Conservation (phyloP, 352 stramenopile genomes). For the Phytopythium delawarense region DNA sequence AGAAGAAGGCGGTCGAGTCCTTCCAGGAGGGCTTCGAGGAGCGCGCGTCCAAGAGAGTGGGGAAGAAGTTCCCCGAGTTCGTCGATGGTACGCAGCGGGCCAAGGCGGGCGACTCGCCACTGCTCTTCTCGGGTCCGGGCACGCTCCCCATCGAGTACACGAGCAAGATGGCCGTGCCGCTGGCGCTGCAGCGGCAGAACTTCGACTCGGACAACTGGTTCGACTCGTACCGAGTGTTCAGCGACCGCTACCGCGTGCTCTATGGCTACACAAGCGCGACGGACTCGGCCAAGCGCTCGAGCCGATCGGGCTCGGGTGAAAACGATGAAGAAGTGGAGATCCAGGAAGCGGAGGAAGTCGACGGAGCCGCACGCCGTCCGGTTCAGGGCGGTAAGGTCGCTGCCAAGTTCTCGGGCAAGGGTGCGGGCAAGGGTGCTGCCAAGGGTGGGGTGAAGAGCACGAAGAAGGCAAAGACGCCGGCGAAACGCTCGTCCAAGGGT, state of each 20-base stretch:
- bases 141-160: constrained; percentile 80
- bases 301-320: constrained; percentile 1
- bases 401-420: constrained; percentile 11
- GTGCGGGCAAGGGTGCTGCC: constrained; percentile 6
- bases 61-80: constrained; percentile 75
- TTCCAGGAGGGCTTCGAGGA: constrained; percentile 77
- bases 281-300: neutral
- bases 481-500: neutral
- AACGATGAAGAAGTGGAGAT: constrained; percentile 9
- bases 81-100: constrained; percentile 71
- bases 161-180: constrained; percentile 53
- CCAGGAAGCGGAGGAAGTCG: constrained; percentile 9
- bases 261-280: constrained; percentile 32
- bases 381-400: constrained; percentile 7
- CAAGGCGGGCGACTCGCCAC: constrained; percentile 51
- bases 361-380: constrained; percentile 7
- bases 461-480: constrained; percentile 1
- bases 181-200: constrained; percentile 43
- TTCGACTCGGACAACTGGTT: constrained; percentile 52
- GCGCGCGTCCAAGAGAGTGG: constrained; percentile 71
- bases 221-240: constrained; percentile 67
- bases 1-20: constrained; percentile 71
- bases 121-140: constrained; percentile 59
- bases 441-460: constrained; percentile 4
- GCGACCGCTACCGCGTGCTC: constrained; percentile 44